Percentiles rank a stretch among this genome's conserved stretches.
Conservation (phyloP, 225 moss, liverwort and hornwort genomes). For the Pleurozium schreberi region DNA sequence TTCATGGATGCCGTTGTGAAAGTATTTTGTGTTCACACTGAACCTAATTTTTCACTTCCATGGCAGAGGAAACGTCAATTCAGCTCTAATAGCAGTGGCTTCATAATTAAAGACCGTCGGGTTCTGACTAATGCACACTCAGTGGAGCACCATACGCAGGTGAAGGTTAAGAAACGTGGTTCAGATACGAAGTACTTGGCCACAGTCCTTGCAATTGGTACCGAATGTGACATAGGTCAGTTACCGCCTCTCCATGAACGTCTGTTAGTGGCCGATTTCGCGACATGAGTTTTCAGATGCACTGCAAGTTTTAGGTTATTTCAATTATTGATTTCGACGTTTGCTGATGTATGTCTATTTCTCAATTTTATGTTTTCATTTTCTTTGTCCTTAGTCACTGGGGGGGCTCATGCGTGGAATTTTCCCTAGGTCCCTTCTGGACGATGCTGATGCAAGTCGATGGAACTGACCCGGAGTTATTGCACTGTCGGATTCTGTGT, state of each 20-base stretch:
- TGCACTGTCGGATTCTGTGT: background rate
- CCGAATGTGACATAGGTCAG: slow-evolving; percentile 97
- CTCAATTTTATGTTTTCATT: background rate
- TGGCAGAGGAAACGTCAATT: slow-evolving; percentile 99
- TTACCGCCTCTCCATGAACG: background rate
- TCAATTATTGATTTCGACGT: background rate
- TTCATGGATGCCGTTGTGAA: slow-evolving; percentile 99
- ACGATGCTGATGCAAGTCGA: background rate
- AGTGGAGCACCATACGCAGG: slow-evolving; percentile 98
- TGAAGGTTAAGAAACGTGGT: slow-evolving; percentile 98
- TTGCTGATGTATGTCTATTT: background rate
- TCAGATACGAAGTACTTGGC: slow-evolving; percentile 98
- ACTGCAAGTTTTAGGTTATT: background rate
- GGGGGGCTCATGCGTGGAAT: background rate
- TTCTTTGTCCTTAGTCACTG: background rate
- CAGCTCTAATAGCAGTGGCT: slow-evolving; percentile 95
- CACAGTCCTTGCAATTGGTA: slow-evolving; percentile 93
- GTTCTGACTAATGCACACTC: slow-evolving; percentile 98
- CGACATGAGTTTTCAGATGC: background rate
- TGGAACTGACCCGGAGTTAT: background rate
- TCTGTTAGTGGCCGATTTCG: background rate
- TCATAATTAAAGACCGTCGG: slow-evolving; percentile 79
- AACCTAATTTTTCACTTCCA: slow-evolving; percentile 94
- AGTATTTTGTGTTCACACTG: slow-evolving; percentile 96
- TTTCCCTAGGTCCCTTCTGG: background rate